Evolutionary conservation across 306 rosid genomes (phyloP).

Genomic region (Vigna angularis): DNA sequence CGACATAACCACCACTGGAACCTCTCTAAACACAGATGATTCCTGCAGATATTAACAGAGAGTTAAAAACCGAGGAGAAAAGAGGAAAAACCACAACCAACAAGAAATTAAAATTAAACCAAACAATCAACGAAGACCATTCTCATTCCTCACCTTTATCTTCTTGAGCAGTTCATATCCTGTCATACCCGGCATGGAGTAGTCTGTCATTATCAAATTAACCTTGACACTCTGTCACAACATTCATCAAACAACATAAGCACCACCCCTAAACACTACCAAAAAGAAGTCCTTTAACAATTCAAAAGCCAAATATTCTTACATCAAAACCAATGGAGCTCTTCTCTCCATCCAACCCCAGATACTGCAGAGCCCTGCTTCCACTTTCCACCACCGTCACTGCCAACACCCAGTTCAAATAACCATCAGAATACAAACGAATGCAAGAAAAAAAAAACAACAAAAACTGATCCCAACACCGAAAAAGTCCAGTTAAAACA

Average conservation of each 20-base stretch:
- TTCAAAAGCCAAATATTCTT: conserved; percentile 42
- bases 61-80: not conserved
- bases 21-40: conserved; percentile 80
- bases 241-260: conserved; percentile 48
- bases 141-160: conserved; percentile 70
- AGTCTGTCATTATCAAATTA: conserved; percentile 93
- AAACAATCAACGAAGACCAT: not conserved
- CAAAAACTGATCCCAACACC: not conserved
- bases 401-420: conserved; percentile 50
- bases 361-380: conserved; percentile 84
- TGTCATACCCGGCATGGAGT: conserved; percentile 99
- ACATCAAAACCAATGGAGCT: conserved; percentile 75
- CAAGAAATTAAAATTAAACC: not conserved
- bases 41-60: conserved; percentile 64
- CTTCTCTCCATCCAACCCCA: conserved; percentile 87
- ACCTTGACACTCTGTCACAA: conserved; percentile 73
- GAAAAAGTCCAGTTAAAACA: not conserved
- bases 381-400: conserved; percentile 97
- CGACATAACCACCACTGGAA: conserved; percentile 97
- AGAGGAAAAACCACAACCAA: not conserved
- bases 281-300: not conserved
- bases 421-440: conserved; percentile 43
- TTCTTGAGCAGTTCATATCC: conserved; percentile 91
- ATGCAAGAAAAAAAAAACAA: not conserved
- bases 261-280: not conserved